phyloP scores from a whole-genome alignment of 768 basidiomycete genomes.

The Phanerodontia chrysosporium region DNA sequence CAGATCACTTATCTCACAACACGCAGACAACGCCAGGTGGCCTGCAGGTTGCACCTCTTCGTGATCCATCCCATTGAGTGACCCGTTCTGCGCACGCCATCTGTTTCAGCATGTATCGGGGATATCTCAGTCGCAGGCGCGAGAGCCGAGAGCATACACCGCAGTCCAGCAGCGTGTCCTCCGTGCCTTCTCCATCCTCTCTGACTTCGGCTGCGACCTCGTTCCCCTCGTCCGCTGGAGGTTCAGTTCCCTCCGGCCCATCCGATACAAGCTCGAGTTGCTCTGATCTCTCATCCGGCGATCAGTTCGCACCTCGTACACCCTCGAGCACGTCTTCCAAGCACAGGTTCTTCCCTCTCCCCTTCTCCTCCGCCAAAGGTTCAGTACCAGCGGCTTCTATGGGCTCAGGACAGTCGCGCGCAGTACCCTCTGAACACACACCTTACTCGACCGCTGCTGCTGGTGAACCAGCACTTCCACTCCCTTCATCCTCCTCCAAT shows the following conservation, averaged over 20 bases:
- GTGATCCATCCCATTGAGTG: background rate
- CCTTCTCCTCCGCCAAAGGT: conserved; percentile 26
- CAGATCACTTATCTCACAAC: conserved; percentile 1
- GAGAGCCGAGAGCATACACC: conserved; percentile 18
- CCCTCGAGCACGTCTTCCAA: conserved; percentile 22
- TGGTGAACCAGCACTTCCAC: conserved; percentile 19
- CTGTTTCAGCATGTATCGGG: conserved; percentile 10
- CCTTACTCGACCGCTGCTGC: conserved; percentile 13
- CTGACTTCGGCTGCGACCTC: conserved; percentile 40
- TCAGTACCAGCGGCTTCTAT: conserved; percentile 31
- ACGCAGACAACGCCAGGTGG: conserved; percentile 7
- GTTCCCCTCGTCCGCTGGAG: conserved; percentile 39
- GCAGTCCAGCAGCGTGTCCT: conserved; percentile 9
- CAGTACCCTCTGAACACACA: conserved; percentile 16
- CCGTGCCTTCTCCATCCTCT: conserved; percentile 35
- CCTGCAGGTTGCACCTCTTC: conserved; percentile 4
- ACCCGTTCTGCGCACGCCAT: background rate
- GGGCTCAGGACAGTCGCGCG: conserved; percentile 34
- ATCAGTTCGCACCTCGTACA: conserved; percentile 36
- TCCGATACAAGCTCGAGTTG: conserved; percentile 31
- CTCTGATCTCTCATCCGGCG: conserved; percentile 39
- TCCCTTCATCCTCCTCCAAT: conserved; percentile 19
- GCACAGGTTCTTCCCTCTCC: conserved; percentile 22
- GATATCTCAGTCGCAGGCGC: conserved; percentile 17
- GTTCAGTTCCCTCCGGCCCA: conserved; percentile 37